Conservation (phyloP, 2,329 filamentous ascomycete species). For the Teratosphaeria zuluensis region DNA sequence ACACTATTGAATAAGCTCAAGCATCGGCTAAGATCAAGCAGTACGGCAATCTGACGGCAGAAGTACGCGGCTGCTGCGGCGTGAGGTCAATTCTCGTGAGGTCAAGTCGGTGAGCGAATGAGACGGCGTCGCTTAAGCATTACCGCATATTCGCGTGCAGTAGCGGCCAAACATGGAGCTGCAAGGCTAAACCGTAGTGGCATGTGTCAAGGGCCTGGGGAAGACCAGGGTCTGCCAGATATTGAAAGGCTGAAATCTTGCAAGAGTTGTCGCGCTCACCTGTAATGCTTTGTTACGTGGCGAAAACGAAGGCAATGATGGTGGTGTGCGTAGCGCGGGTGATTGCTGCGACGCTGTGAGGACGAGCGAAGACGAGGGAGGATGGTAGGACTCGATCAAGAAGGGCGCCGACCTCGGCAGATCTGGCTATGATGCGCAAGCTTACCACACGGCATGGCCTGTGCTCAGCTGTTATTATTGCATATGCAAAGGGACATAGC, state of each 20-base stretch:
- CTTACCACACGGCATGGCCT: background rate
- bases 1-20: background rate
- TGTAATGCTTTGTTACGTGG: background rate
- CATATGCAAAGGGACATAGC: background rate
- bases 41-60: slow-evolving; percentile 5
- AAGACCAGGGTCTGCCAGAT: background rate
- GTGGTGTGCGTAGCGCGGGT: background rate
- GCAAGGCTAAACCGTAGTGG: slow-evolving; percentile 4
- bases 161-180: background rate
- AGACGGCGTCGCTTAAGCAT: background rate
- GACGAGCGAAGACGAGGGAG: background rate
- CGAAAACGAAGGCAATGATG: background rate
- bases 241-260: background rate
- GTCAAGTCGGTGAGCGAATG: slow-evolving; percentile 3
- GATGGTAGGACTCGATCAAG: background rate
- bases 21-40: background rate
- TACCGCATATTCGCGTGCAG: background rate
- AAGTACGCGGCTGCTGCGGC: slow-evolving; percentile 3
- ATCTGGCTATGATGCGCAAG: background rate
- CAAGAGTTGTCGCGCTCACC: background rate
- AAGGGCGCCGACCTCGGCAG: background rate
- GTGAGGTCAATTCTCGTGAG: slow-evolving; percentile 1
- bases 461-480: background rate
- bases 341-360: background rate
- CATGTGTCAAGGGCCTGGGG: background rate